These are phyloP conservation scores for Starmerella bacillaris DNA, from an alignment of 805 yeast genomes.

Conservation along the genomic window DNA sequence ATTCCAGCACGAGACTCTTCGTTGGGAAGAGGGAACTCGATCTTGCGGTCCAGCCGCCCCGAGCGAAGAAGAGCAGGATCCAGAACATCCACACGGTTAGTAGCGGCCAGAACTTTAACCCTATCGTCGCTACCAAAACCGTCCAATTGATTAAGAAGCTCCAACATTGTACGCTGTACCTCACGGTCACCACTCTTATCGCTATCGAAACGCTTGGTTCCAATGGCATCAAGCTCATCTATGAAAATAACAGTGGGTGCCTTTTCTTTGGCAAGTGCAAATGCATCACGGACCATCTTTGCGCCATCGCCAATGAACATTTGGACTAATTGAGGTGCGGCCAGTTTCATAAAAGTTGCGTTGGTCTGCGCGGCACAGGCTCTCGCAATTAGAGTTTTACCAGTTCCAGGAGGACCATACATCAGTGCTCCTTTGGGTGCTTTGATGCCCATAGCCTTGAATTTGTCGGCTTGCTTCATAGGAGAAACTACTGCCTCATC, in stretches of 20 bases:
- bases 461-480: conserved; percentile 95
- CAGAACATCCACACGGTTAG: conserved; percentile 91
- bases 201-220: conserved; percentile 93
- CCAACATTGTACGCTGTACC: conserved; percentile 98
- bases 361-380: conserved; percentile 98
- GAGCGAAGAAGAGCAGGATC: conserved; percentile 98
- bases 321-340: conserved; percentile 96
- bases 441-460: conserved; percentile 81
- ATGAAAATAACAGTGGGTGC: conserved; percentile 96
- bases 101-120: conserved; percentile 93
- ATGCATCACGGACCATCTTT: conserved; percentile 89
- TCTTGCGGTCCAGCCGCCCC: conserved; percentile 93
- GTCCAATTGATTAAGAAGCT: conserved; percentile 86
- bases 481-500: conserved; percentile 98
- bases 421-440: conserved; percentile 97
- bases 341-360: conserved; percentile 88
- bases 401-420: conserved; percentile 99
- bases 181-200: conserved; percentile 96
- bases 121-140: conserved; percentile 96
- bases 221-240: conserved; percentile 97
- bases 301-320: conserved; percentile 99
- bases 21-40: conserved; percentile 92
- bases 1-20: conserved; percentile 97
- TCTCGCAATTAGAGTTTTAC: conserved; percentile 88
- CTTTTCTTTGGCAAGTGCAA: conserved; percentile 91